phyloP scores from a whole-genome alignment of 2,329 filamentous ascomycete genomes.

The Sporothrix euskadiensis region DNA sequence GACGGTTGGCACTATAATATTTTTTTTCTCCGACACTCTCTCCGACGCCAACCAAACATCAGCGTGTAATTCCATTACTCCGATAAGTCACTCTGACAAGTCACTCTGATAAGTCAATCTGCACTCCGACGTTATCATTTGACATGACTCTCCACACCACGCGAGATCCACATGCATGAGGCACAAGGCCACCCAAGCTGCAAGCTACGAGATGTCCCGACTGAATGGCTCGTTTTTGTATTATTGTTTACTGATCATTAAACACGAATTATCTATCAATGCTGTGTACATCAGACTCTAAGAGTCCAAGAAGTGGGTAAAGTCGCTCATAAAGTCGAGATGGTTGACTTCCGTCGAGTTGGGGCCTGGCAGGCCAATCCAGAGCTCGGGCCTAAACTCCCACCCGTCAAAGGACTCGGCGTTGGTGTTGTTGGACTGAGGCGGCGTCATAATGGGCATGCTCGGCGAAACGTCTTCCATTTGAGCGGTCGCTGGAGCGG shows the following conservation, averaged over 20 bases:
- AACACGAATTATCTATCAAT: neutral
- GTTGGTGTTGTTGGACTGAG: neutral
- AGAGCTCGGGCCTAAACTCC: constrained; percentile 26
- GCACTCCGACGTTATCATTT: neutral
- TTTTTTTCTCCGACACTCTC: neutral
- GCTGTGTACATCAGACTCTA: neutral
- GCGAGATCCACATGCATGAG: neutral
- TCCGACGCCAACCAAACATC: neutral
- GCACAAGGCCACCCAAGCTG: no score
- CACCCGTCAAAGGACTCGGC: constrained; percentile 9
- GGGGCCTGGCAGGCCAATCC: constrained; percentile 32
- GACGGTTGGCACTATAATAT: neutral
- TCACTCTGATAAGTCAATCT: neutral
- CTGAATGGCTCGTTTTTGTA: neutral
- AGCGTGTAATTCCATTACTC: no score
- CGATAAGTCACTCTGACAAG: no score
- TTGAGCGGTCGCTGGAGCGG: neutral
- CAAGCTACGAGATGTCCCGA: neutral
- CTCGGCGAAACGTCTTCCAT: neutral
- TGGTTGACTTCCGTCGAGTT: constrained; percentile 20
- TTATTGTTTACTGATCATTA: no score
- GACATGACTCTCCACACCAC: neutral
- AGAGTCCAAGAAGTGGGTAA: constrained; percentile 8
- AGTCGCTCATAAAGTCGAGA: constrained; percentile 18
- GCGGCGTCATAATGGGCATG: neutral